Conservation (phyloP, 2,329 filamentous ascomycete genomes). For the Pestalotiopsis sp. region DNA sequence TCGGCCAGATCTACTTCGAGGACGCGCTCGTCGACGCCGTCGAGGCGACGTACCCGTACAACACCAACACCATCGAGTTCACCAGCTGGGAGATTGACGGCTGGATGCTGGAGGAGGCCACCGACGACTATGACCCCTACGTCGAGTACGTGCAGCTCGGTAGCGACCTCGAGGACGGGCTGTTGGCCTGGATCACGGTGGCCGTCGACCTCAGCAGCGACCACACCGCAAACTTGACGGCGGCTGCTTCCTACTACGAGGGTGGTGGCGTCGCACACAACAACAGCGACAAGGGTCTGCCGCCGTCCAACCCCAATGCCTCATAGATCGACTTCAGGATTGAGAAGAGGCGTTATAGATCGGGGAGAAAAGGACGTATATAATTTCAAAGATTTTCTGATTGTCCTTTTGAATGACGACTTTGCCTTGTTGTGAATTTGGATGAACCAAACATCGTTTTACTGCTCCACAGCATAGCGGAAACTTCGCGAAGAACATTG, state of each 20-base stretch:
- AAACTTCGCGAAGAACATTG: too few species aligned
- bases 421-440: too few species aligned
- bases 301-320: slow-evolving; percentile 7
- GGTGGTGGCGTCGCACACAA: background rate
- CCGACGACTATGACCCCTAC: background rate
- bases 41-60: slow-evolving; percentile 6
- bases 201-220: slow-evolving; percentile 8
- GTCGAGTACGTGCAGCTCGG: slow-evolving; percentile 11
- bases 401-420: too few species aligned
- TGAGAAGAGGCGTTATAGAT: too few species aligned
- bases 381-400: background rate
- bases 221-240: background rate
- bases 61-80: slow-evolving; percentile 2
- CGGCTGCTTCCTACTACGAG: slow-evolving; percentile 5
- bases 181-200: slow-evolving; percentile 10
- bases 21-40: slow-evolving; percentile 48
- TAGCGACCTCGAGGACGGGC: background rate
- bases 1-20: slow-evolving; percentile 68
- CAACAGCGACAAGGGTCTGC: background rate
- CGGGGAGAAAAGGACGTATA: background rate
- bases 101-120: slow-evolving; percentile 7
- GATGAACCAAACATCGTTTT: too few species aligned
- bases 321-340: background rate
- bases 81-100: slow-evolving; percentile 9
- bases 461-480: too few species aligned